phyloP scores from a whole-genome alignment of 1,284 basidiomycete species.

The Afroboletus lepidellus region DNA sequence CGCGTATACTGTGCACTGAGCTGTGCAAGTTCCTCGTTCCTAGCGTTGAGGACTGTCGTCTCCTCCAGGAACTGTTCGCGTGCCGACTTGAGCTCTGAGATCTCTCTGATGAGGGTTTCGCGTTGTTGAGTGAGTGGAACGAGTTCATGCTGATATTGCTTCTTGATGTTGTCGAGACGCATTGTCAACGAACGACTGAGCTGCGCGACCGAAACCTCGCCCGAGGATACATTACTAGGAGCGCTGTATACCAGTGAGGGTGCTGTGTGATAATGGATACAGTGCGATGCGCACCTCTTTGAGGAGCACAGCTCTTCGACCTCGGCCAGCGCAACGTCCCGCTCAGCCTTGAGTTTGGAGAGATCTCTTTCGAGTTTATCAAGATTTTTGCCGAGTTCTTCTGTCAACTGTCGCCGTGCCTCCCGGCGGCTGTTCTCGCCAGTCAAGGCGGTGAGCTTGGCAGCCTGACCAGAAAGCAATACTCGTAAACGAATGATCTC shows the following conservation, averaged over 20 bases:
- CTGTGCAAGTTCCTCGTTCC: constrained; percentile 91
- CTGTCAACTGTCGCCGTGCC: constrained; percentile 73
- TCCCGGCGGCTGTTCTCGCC: constrained; percentile 78
- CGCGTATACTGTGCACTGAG: constrained; percentile 79
- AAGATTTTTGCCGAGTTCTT: constrained; percentile 77
- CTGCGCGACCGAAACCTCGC: constrained; percentile 46
- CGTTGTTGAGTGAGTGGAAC: constrained; percentile 81
- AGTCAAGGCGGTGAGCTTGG: constrained; percentile 78
- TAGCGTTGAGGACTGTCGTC: constrained; percentile 83
- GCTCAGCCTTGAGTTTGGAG: constrained; percentile 83
- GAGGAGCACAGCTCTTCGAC: constrained; percentile 84
- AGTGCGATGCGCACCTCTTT: constrained; percentile 51
- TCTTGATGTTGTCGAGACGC: constrained; percentile 88
- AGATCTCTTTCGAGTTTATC: constrained; percentile 82
- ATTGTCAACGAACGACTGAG: constrained; percentile 77
- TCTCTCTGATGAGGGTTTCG: constrained; percentile 78
- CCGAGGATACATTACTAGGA: constrained; percentile 23
- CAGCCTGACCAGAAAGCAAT: constrained; percentile 87
- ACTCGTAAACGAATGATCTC: constrained; percentile 86
- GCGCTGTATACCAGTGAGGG: constrained; percentile 25
- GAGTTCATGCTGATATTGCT: constrained; percentile 85
- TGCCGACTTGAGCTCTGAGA: constrained; percentile 83
- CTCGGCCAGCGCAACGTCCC: constrained; percentile 90
- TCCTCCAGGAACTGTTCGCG: constrained; percentile 89
- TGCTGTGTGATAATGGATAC: constrained; percentile 12